These are phyloP conservation scores for Chalciporus chontae DNA, from an alignment of 768 basidiomycete genomes.

Conservation along the genomic window DNA sequence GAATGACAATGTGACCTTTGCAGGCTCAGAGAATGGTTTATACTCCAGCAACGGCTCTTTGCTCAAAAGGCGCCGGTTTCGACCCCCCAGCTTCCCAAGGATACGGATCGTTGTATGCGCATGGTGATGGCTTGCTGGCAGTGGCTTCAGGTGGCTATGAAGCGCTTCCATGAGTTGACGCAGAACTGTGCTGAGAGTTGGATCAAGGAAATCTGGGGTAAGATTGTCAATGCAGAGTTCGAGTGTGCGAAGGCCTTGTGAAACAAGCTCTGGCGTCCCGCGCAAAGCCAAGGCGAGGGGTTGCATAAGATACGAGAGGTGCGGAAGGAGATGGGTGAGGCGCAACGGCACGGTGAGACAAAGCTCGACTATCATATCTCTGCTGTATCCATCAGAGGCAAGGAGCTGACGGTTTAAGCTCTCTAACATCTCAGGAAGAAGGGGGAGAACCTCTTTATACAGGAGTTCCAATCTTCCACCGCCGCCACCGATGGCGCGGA, in stretches of 20 bases:
- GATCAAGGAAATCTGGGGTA: conserved; percentile 96
- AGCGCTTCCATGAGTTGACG: conserved; percentile 94
- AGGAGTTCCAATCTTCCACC: conserved; percentile 91
- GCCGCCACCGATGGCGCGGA: conserved; percentile 88
- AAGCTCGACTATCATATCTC: conserved; percentile 95
- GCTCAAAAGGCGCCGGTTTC: conserved; percentile 83
- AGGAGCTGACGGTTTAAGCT: conserved; percentile 87
- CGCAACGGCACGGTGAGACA: conserved; percentile 96
- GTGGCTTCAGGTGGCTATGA: conserved; percentile 84
- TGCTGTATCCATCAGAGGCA: conserved; percentile 73
- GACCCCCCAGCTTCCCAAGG: conserved; percentile 91
- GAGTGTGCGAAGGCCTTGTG: conserved; percentile 92
- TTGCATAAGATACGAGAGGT: conserved; percentile 93
- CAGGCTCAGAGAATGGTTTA: conserved; percentile 63
- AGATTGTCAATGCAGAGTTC: conserved; percentile 99
- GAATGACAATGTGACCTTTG: conserved; percentile 72
- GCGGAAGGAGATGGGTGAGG: conserved; percentile 91
- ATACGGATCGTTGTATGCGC: conserved; percentile 95
- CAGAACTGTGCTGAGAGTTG: conserved; percentile 88
- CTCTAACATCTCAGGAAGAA: conserved; percentile 96
- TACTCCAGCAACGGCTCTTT: conserved; percentile 77
- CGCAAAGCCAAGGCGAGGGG: conserved; percentile 89
- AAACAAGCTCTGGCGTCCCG: conserved; percentile 84
- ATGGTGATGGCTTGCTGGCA: conserved; percentile 84
- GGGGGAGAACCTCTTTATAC: conserved; percentile 94